Percentiles rank a stretch among this genome's conserved stretches.
Evolutionary conservation across 805 yeast species (phyloP).

Genomic region (Lachancea meyersii): DNA sequence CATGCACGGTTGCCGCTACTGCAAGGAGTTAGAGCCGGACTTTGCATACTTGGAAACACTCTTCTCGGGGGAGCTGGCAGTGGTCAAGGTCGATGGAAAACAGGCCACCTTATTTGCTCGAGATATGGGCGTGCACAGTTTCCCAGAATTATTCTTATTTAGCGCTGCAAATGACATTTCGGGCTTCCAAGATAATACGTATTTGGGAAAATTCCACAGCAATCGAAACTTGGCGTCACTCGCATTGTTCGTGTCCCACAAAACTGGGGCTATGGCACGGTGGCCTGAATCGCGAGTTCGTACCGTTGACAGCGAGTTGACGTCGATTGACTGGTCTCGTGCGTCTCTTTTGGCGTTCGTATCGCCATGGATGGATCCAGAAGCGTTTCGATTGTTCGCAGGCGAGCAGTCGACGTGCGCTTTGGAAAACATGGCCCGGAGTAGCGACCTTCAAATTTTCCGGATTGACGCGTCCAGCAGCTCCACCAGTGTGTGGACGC

Average conservation of each 20-base stretch:
- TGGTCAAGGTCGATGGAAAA: constrained; percentile 34
- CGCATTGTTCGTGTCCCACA: constrained; percentile 8
- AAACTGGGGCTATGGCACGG: constrained; percentile 33
- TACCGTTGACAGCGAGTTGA: not conserved
- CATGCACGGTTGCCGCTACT: constrained; percentile 41
- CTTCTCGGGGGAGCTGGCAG: constrained; percentile 36
- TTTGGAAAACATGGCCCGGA: constrained; percentile 29
- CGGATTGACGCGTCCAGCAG: constrained; percentile 32
- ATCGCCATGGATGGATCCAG: constrained; percentile 34
- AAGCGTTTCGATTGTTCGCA: constrained; percentile 11
- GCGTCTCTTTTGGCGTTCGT: constrained; percentile 30
- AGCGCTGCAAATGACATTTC: constrained; percentile 12
- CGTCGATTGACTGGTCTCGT: not conserved
- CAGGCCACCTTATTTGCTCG: constrained; percentile 33
- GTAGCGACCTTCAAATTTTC: constrained; percentile 28
- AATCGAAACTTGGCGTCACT: constrained; percentile 1
- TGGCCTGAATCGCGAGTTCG: constrained; percentile 26
- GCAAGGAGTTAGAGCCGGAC: constrained; percentile 42
- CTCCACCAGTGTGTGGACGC: constrained; percentile 25
- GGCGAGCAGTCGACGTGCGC: constrained; percentile 32
- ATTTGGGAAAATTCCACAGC: constrained; percentile 5
- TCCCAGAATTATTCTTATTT: constrained; percentile 46
- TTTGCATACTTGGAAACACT: constrained; percentile 40
- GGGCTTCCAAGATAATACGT: constrained; percentile 6
- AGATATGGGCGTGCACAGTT: constrained; percentile 38